A percentile compares a stretch with the other conserved stretches of the same genome.
Evolutionary conservation across 345 rosid species (phyloP).

Genomic region (Punica granatum): DNA sequence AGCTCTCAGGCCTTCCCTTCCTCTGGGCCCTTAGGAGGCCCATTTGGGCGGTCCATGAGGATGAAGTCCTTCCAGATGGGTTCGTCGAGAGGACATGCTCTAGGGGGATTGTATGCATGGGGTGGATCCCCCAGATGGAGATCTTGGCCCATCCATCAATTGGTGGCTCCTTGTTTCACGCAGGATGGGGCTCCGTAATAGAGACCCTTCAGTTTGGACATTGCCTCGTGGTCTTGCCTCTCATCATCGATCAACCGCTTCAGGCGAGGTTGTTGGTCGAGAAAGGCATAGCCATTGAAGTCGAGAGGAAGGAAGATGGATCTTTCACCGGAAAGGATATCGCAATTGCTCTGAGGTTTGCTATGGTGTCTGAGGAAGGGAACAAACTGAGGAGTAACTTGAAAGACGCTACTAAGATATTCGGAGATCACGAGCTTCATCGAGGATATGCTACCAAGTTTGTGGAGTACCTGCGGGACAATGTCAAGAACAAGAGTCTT

Average conservation of each 20-base stretch:
- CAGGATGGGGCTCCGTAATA: slow-evolving; percentile 21
- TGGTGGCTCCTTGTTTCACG: slow-evolving; percentile 22
- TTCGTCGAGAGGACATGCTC: slow-evolving; percentile 1
- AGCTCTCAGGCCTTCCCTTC: slow-evolving; percentile 23
- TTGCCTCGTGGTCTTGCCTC: slow-evolving; percentile 12
- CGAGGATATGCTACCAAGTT: slow-evolving; percentile 9
- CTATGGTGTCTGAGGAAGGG: slow-evolving; percentile 18
- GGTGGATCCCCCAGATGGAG: slow-evolving; percentile 25
- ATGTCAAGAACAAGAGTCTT: background rate
- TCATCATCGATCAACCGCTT: slow-evolving; percentile 19
- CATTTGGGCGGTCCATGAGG: slow-evolving; percentile 15
- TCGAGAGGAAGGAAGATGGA: slow-evolving; percentile 20
- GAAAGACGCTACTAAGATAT: slow-evolving; percentile 10
- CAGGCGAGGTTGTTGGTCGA: slow-evolving; percentile 22
- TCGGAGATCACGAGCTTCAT: slow-evolving; percentile 16
- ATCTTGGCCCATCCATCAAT: slow-evolving; percentile 15
- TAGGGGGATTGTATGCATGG: slow-evolving; percentile 14
- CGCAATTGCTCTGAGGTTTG: slow-evolving; percentile 13
- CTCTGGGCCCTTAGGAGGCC: slow-evolving; percentile 28
- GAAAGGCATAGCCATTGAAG: slow-evolving; percentile 19
- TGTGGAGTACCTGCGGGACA: slow-evolving; percentile 13
- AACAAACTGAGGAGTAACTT: background rate
- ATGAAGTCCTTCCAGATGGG: slow-evolving; percentile 17
- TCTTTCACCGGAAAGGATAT: slow-evolving; percentile 15
- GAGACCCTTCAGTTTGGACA: slow-evolving; percentile 24